Evolutionary conservation across 2,329 filamentous ascomycete species (phyloP), one percentile per base, ranked within the genome.

Genomic region (Huntiella abstrusa): DNA sequence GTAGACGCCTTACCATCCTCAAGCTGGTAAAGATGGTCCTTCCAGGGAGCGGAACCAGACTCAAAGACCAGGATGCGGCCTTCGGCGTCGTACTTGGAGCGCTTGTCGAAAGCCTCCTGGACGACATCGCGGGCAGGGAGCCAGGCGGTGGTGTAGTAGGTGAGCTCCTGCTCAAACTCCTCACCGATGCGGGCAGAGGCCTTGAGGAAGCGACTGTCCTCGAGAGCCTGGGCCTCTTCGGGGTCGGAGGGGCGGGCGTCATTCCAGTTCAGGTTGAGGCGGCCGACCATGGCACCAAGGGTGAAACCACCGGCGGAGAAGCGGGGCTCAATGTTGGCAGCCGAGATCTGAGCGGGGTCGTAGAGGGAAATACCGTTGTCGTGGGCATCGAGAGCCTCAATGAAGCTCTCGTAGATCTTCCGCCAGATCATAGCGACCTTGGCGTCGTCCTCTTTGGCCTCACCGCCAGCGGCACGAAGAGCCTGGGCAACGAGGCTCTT

Each of bases 361-460:
- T 92, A 92, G 49, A 70, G 72, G 19, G 78, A 79, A 58, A 98
- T 81, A 54, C 91, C 91, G 62, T 98, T 98, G 69, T 98, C 91
- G 64, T 98, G 88, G 49, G 87, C 91, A 63, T 98, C 91, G 48
- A 98, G 79, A 2, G 91, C 86, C 68, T 98, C 91, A 59, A 98
- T 71, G 61, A 96, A 95, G 62, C 81, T 81, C 54, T 80, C 77
- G 69, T 98, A 98, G 43, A 98, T 65, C 68, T 95, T 95, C 57
- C 76, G 70, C 68, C 83, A 92, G 46, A 98, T 69, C 28, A 92
- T 63, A 36, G 71, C 69, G 39, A 91, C 79, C 53, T 86, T 78
- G 38, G 75, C 62, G 52, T 71, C 68, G 46, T 79, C 75, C 52
- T 76, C 66, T 10, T 70, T 59, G 22, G 78, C 63, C n/a, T 47